Evolutionary conservation across 768 basidiomycete genomes (phyloP).

Genomic region (Leccinum disarticulatum): DNA sequence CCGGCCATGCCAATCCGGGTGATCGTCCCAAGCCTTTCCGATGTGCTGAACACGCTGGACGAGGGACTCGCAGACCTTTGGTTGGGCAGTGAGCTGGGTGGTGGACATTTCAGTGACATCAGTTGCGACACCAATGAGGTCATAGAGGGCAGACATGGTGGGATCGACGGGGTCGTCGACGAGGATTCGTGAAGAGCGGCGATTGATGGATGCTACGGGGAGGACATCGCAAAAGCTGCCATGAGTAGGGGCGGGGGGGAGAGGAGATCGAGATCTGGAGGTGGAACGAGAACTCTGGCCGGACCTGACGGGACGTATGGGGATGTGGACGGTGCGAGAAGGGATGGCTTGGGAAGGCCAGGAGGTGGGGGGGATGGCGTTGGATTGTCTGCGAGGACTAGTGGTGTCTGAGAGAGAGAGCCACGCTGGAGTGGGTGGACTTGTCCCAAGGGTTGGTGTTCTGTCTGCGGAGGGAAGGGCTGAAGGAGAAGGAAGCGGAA

Average conservation of each 20-base stretch:
- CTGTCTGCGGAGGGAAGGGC: conserved; percentile 70
- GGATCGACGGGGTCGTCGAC: conserved; percentile 86
- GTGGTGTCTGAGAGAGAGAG: conserved; percentile 60
- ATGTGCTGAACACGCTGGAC: conserved; percentile 90
- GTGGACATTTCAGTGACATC: conserved; percentile 91
- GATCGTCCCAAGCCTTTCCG: conserved; percentile 95
- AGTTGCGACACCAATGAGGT: conserved; percentile 89
- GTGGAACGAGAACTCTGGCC: conserved; percentile 89
- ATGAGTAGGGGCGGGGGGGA: conserved; percentile 69
- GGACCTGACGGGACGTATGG: conserved; percentile 62
- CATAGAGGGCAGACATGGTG: conserved; percentile 87
- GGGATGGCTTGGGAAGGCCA: conserved; percentile 61
- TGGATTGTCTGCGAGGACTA: conserved; percentile 64
- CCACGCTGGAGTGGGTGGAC: conserved; percentile 45
- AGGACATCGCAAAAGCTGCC: conserved; percentile 62
- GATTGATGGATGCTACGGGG: conserved; percentile 49
- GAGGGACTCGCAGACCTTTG: conserved; percentile 81
- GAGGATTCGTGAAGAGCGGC: conserved; percentile 78
- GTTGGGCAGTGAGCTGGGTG: conserved; percentile 78
- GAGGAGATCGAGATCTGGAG: conserved; percentile 91
- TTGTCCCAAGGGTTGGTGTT: conserved; percentile 67
- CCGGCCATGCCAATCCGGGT: conserved; percentile 96
- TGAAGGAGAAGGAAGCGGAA: conserved; percentile 58
- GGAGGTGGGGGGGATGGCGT: conserved; percentile 45
- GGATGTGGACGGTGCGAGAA: conserved; percentile 80